These are phyloP conservation scores for Capsella rubella DNA, from an alignment of 441 rosid species.

Conservation along the genomic window DNA sequence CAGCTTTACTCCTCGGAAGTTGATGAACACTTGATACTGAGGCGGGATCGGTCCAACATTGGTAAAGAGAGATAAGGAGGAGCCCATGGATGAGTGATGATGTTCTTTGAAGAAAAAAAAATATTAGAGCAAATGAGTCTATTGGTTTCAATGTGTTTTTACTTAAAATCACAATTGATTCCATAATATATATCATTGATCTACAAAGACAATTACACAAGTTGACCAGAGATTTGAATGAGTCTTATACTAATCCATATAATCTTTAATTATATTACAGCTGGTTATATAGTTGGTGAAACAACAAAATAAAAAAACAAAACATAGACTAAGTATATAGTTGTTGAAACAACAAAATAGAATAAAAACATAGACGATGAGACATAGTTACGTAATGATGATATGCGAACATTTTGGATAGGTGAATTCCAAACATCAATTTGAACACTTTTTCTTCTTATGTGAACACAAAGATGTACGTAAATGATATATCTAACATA, in stretches of 20 bases:
- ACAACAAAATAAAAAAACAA: background rate
- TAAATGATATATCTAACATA: too few species aligned
- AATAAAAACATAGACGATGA: background rate
- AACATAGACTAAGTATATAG: background rate
- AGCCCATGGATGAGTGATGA: background rate
- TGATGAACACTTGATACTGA: slow-evolving; percentile 4
- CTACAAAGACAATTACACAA: background rate
- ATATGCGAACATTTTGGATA: too few species aligned
- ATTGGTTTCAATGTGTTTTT: background rate
- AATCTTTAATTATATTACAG: background rate
- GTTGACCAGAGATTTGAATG: background rate
- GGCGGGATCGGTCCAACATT: slow-evolving; percentile 9
- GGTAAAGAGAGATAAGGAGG: slow-evolving; percentile 1
- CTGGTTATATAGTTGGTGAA: background rate
- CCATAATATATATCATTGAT: background rate
- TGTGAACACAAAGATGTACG: too few species aligned
- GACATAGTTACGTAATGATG: background rate
- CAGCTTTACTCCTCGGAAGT: background rate
- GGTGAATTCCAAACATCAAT: too few species aligned
- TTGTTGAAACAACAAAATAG: background rate
- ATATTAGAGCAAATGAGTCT: background rate
- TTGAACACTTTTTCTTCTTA: too few species aligned
- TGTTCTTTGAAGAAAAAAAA: background rate
- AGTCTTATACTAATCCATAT: background rate
- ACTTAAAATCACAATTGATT: background rate